Base-by-base conservation (phyloP, 1,139 yeast species). In the Sugiyamaella grinbergsii region DNA sequence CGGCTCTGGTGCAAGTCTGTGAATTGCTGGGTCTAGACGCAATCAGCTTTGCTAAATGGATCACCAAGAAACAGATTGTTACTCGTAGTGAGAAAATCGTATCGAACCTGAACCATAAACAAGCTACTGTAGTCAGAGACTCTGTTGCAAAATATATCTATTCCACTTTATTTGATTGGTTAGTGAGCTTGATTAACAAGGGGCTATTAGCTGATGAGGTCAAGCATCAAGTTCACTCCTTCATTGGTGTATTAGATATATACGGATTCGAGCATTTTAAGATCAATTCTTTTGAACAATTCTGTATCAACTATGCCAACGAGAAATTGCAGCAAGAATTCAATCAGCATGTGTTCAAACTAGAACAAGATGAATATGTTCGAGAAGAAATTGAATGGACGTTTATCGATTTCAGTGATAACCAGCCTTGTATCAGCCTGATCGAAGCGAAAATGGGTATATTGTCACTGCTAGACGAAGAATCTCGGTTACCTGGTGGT, bases 211-310 rank as follows among this genome's bases (percentile, higher is more conserved):
- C 88, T 6, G 83, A 81, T 41, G 81, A 85, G 43, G 71, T 71
- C 34, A 76, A 77, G 43, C 68, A 76, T 45, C 69, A 76, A 44
- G 79, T 85, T 51, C 73, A 78, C 52, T 80, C 90, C 1, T 93
- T 93, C 62, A 93, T 93, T 65, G 99, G 99, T 68, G 98, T 93
- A 26, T 77, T 93, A 65, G 99, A 93, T 82, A 93, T 93, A 62
- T 91, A 91, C 67, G 98, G 98, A 37, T 93, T 93, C 68, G 98
- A 93, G 70, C 97, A 91, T 72, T 93, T 93, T 68, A 91, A 89
- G 63, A 83, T 79, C 63, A 93, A 93, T 70, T 90, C 97, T 5
- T 93, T 93, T 63, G 98, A 93, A 71, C 98, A 93, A 68, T 91
- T 93, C 71, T 93, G 98, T 73, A 93, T 93, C 71, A 93, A 93